Evolutionary conservation across 352 stramenopile genomes (phyloP).

Genomic region (Lagenidium sp.): DNA sequence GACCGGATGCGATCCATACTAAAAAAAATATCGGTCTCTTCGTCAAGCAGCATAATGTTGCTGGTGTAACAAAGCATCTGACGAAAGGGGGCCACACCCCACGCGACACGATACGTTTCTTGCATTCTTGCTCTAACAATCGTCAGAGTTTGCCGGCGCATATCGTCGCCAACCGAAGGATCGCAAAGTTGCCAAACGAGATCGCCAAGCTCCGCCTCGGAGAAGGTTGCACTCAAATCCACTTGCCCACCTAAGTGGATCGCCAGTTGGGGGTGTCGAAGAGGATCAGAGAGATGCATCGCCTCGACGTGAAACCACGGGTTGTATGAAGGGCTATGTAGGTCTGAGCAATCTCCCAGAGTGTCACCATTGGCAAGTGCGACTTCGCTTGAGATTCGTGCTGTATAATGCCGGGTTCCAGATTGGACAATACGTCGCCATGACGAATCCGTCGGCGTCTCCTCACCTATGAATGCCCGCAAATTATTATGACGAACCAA

Average conservation of each 20-base stretch:
- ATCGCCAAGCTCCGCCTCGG: slow-evolving; percentile 21
- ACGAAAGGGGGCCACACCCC: slow-evolving; percentile 35
- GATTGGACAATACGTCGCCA: slow-evolving; percentile 32
- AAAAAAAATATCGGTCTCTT: slow-evolving; percentile 54
- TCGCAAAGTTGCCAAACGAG: slow-evolving; percentile 18
- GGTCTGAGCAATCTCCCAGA: slow-evolving; percentile 25
- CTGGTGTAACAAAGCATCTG: slow-evolving; percentile 31
- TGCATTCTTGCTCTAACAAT: slow-evolving; percentile 38
- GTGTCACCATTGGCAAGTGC: slow-evolving; percentile 27
- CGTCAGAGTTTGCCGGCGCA: slow-evolving; percentile 2
- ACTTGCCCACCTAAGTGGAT: slow-evolving; percentile 59
- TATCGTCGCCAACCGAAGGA: slow-evolving; percentile 2
- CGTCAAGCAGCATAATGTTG: slow-evolving; percentile 66
- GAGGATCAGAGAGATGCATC: slow-evolving; percentile 39
- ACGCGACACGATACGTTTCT: slow-evolving; percentile 57
- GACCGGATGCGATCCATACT: slow-evolving; percentile 8
- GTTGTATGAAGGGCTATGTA: slow-evolving; percentile 29
- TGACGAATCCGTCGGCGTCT: slow-evolving; percentile 1
- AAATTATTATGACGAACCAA: slow-evolving; percentile 38
- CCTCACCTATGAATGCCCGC: too few relatives aligned
- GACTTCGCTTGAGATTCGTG: slow-evolving; percentile 17
- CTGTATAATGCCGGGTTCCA: slow-evolving; percentile 26
- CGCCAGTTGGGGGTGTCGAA: slow-evolving; percentile 33
- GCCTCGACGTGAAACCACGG: slow-evolving; percentile 56
- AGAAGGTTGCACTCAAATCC: slow-evolving; percentile 34